Percentiles rank a stretch among this genome's conserved stretches.
phyloP scores from a whole-genome alignment of 2,329 filamentous ascomycete genomes.

The Ascochyta pisi region DNA sequence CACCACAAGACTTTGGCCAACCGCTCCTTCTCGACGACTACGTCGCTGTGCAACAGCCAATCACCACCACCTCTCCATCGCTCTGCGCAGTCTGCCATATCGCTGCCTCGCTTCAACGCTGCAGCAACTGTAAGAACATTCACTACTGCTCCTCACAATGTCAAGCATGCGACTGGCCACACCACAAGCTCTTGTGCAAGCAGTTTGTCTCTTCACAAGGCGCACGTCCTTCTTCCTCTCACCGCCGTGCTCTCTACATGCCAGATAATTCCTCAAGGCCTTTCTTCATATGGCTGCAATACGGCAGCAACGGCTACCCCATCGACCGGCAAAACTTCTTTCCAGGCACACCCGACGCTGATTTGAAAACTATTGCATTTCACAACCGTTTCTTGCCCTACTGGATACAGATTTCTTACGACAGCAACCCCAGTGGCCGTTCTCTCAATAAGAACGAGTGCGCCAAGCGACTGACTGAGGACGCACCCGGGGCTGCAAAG shows the following conservation, averaged over 20 bases:
- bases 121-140: slow-evolving; percentile 19
- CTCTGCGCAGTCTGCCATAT: slow-evolving; percentile 19
- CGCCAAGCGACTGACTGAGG: background rate
- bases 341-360: background rate
- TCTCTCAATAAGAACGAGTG: background rate
- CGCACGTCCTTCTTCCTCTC: background rate
- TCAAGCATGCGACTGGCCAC: slow-evolving; percentile 16
- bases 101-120: slow-evolving; percentile 1
- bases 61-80: background rate
- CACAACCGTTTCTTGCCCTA: slow-evolving; percentile 15
- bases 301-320: slow-evolving; percentile 1
- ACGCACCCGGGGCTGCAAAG: background rate
- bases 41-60: background rate
- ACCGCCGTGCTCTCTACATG: slow-evolving; percentile 14
- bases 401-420: slow-evolving; percentile 22
- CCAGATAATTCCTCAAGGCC: background rate
- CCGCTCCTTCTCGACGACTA: slow-evolving; percentile 20
- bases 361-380: slow-evolving; percentile 21
- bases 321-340: slow-evolving; percentile 7
- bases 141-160: slow-evolving; percentile 16
- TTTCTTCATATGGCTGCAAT: slow-evolving; percentile 6
- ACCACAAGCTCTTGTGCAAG: slow-evolving; percentile 21
- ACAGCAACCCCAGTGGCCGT: slow-evolving; percentile 11
- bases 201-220: background rate
- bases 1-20: slow-evolving; percentile 16